These are phyloP conservation scores for Aureobasidium uvarum DNA, from an alignment of 2,329 filamentous ascomycete species.

Conservation along the genomic window DNA sequence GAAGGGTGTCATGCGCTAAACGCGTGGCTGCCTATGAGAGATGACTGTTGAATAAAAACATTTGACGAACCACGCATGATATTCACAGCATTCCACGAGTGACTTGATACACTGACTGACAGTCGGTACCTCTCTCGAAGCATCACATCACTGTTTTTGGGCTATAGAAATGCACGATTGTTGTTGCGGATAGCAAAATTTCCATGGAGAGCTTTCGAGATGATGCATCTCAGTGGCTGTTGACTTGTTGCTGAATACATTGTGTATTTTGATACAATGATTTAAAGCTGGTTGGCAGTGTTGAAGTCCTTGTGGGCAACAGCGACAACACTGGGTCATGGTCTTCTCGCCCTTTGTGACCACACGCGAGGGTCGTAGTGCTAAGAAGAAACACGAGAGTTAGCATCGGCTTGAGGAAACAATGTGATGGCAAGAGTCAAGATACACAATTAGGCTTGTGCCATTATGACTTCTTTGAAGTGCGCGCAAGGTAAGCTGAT, in stretches of 20 bases:
- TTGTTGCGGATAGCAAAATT: neutral
- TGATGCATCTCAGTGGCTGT: neutral
- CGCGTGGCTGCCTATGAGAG: conserved; percentile 16
- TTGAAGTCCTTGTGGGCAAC: conserved; percentile 91
- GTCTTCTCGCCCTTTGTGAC: conserved; percentile 93
- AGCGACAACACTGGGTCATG: conserved; percentile 75
- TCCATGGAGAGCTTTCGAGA: neutral
- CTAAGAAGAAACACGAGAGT: conserved; percentile 29
- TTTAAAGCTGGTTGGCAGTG: conserved; percentile 71
- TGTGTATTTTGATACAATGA: neutral
- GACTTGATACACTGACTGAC: neutral
- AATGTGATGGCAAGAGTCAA: neutral
- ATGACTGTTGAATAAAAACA: conserved; percentile 16
- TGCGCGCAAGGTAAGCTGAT: too few species aligned
- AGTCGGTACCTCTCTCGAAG: neutral
- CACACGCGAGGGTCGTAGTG: conserved; percentile 77
- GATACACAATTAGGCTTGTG: neutral
- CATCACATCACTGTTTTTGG: too few species aligned
- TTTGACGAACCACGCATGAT: conserved; percentile 6
- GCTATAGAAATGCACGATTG: too few species aligned
- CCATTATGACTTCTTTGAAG: neutral
- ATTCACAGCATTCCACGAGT: neutral
- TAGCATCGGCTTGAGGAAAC: conserved; percentile 8
- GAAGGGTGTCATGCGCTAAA: conserved; percentile 1
- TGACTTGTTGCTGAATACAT: too few species aligned